phyloP scores from a whole-genome alignment of 176 grass and related monocot species.

The Oryza longistaminata region DNA sequence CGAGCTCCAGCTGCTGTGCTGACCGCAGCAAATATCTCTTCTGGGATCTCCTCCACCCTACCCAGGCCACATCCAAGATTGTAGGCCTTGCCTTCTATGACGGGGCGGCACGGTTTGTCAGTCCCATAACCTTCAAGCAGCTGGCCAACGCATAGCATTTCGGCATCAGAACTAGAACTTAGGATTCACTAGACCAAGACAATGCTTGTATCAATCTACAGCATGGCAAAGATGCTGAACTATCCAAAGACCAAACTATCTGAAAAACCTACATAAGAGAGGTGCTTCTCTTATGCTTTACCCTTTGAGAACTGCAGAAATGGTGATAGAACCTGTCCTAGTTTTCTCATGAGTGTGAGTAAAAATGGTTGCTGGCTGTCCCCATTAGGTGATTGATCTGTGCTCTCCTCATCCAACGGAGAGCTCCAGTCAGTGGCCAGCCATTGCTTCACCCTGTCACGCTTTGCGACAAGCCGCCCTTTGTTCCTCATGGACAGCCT shows the following conservation, averaged over 20 bases:
- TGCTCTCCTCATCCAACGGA: constrained; percentile 21
- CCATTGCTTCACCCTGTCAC: constrained; percentile 67
- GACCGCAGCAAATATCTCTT: constrained; percentile 56
- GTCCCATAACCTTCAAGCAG: constrained; percentile 64
- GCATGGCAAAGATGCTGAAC: not conserved
- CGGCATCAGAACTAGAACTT: not conserved
- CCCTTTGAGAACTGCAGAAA: not conserved
- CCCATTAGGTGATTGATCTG: not conserved
- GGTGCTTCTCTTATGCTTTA: not conserved
- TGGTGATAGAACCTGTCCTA: constrained; percentile 20
- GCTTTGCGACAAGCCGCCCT: constrained; percentile 61
- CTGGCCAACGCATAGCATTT: constrained; percentile 36
- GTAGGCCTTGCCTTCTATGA: constrained; percentile 44
- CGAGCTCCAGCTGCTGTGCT: constrained; percentile 54
- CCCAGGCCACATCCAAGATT: constrained; percentile 52
- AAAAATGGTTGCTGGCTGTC: constrained; percentile 13
- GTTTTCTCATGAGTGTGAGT: constrained; percentile 25
- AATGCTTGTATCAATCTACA: constrained; percentile 15
- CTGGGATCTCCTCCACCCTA: constrained; percentile 64
- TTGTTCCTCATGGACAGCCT: constrained; percentile 62
- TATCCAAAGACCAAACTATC: not conserved
- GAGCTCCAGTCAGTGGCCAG: constrained; percentile 35
- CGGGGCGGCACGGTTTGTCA: constrained; percentile 38
- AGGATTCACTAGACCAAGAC: not conserved
- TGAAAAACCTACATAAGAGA: constrained; percentile 2